Base-by-base conservation (phyloP, 441 rosid species). In the Theobroma grandiflorum region DNA sequence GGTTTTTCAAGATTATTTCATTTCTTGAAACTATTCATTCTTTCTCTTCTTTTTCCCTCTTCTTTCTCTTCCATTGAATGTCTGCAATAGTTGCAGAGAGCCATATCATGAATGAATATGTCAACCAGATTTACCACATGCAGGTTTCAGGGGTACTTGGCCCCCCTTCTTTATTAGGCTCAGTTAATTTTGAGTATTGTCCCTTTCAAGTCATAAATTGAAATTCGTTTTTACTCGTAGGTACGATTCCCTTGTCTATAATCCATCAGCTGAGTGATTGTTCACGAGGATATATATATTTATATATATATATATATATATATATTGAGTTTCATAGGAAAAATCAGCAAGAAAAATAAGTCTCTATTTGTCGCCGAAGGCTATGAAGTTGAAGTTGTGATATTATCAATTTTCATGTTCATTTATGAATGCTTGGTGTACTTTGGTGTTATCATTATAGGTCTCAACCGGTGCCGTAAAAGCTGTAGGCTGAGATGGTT, bases 401-500 rank as follows among this genome's bases (percentile, higher is more conserved):
- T n/a, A n/a, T n/a, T n/a, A n/a, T n/a, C n/a, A n/a, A n/a, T n/a
- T n/a, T 43, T 68, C 26, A 71, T 31, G 26, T 49, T 50, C 1
- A 2, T 33, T 42, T 11, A 22, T 69, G 11, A 26, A 22, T 69
- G 37, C 9, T 22, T 22, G 55, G 38, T 74, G 35, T 9, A 42
- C 33, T 45, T 76, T 66, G 33, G 43, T 49, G 62, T 61, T 14
- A 45, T 76, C 33, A n/a, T n/a, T n/a, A n/a, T 58, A 88, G 89
- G 91, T 50, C 79, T 88, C 7, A 86, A 82, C 45, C 81, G 87
- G 81, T 86, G 89, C 76, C 85, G 87, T 8, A 88, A 86, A 78
- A 86, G 91, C 79, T 88, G 89, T 43, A 80, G 89, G 22, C 78
- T 86, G 80, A 83, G 90, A 71, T 86, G 90, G 87, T 59, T 83